These are phyloP conservation scores for Zygosaccharomyces bisporus DNA, from an alignment of 805 yeast species.

Conservation along the genomic window DNA sequence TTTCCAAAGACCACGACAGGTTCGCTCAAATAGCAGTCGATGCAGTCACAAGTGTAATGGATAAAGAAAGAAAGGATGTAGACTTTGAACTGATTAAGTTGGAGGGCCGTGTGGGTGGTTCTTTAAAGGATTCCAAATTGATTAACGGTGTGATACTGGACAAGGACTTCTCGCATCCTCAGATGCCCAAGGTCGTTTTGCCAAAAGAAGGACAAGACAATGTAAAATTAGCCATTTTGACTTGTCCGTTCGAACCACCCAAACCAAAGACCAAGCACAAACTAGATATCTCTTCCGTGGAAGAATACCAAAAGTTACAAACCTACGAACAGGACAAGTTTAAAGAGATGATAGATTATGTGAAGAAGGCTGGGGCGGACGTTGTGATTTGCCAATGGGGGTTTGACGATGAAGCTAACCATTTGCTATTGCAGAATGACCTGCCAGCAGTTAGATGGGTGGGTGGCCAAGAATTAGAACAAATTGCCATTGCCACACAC, in stretches of 20 bases:
- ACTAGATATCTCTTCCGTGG: conserved; percentile 87
- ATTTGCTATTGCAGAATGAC: conserved; percentile 77
- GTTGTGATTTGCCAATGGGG: conserved; percentile 99
- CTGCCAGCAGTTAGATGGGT: conserved; percentile 99
- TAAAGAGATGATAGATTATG: conserved; percentile 80
- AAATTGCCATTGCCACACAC: conserved; percentile 94
- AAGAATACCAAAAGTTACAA: conserved; percentile 88
- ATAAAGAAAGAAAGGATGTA: conserved; percentile 86
- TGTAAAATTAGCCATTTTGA: conserved; percentile 88
- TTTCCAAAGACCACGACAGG: conserved; percentile 86
- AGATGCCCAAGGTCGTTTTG: conserved; percentile 78
- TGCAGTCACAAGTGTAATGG: conserved; percentile 89
- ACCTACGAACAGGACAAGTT: conserved; percentile 89
- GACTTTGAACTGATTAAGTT: conserved; percentile 95
- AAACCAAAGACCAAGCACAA: conserved; percentile 99
- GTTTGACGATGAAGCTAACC: conserved; percentile 97
- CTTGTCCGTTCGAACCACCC: conserved; percentile 99
- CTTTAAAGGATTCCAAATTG: conserved; percentile 77
- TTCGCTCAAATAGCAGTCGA: conserved; percentile 98
- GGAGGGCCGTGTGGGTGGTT: conserved; percentile 94
- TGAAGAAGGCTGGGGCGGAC: conserved; percentile 89
- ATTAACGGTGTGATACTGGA: conserved; percentile 91
- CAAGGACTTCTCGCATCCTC: conserved; percentile 97
- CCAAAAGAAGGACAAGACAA: conserved; percentile 42
- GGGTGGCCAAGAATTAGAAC: conserved; percentile 94